A percentile compares a stretch with the other conserved stretches of the same genome.
phyloP scores from a whole-genome alignment of 169 alveolate species.

The Plasmodium chabaudi region DNA sequence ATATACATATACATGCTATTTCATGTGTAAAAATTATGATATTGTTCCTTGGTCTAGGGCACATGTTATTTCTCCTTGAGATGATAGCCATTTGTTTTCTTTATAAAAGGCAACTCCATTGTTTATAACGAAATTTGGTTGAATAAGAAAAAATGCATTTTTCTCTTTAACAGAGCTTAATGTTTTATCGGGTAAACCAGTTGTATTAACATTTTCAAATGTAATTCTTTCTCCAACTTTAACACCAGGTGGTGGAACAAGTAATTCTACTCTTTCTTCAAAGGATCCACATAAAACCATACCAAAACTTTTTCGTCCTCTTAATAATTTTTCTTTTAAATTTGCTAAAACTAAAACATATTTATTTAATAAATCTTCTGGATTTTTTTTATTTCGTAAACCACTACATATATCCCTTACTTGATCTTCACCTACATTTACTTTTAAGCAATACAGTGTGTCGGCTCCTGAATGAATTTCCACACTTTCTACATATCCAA shows the following conservation, averaged over 20 bases:
- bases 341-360: slow-evolving; percentile 88
- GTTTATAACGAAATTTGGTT: slow-evolving; percentile 43
- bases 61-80: slow-evolving; percentile 63
- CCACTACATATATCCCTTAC: slow-evolving; percentile 87
- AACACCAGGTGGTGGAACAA: slow-evolving; percentile 56
- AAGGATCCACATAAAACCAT: slow-evolving; percentile 84
- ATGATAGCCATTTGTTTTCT: slow-evolving; percentile 38
- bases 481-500: slow-evolving; percentile 82
- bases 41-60: slow-evolving; percentile 49
- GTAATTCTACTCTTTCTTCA: slow-evolving; percentile 49
- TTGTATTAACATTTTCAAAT: slow-evolving; percentile 42
- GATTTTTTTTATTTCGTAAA: slow-evolving; percentile 81
- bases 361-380: slow-evolving; percentile 84
- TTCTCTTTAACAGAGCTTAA: slow-evolving; percentile 68
- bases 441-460: slow-evolving; percentile 83
- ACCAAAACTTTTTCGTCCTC: slow-evolving; percentile 88
- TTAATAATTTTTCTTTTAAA: slow-evolving; percentile 84
- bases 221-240: slow-evolving; percentile 64
- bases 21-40: slow-evolving; percentile 5
- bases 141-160: slow-evolving; percentile 63
- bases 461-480: slow-evolving; percentile 87
- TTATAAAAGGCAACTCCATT: slow-evolving; percentile 64
- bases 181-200: slow-evolving; percentile 40
- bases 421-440: slow-evolving; percentile 83
- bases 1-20: slow-evolving; percentile 3